Percentiles rank a stretch among this genome's conserved stretches.
phyloP scores from a whole-genome alignment of 2,329 filamentous ascomycete species.

The Ceratocystis variospora region DNA sequence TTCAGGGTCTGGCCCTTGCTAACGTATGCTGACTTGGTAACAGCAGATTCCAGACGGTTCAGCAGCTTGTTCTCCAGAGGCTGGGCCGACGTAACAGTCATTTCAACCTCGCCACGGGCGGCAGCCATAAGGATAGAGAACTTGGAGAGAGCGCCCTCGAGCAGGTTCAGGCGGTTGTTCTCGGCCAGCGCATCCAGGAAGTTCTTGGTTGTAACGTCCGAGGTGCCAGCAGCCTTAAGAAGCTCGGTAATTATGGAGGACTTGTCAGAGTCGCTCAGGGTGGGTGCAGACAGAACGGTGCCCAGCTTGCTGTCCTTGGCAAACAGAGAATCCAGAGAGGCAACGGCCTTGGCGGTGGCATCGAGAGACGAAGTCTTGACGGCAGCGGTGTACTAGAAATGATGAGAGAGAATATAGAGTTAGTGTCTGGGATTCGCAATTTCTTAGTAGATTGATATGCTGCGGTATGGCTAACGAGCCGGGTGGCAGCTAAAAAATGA shows the following conservation, averaged over 20 bases:
- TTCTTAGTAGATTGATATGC: neutral
- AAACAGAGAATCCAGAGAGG: conserved; percentile 55
- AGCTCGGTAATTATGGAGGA: conserved; percentile 73
- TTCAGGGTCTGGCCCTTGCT: conserved; percentile 94
- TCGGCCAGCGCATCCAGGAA: conserved; percentile 81
- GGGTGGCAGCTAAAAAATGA: neutral
- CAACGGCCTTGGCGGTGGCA: conserved; percentile 65
- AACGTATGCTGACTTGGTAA: conserved; percentile 79
- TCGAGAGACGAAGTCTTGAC: conserved; percentile 80
- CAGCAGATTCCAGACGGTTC: conserved; percentile 69
- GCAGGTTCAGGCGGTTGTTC: conserved; percentile 83
- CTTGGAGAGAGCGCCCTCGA: conserved; percentile 74
- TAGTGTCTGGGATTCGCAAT: neutral
- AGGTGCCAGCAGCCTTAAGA: conserved; percentile 60
- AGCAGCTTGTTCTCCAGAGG: conserved; percentile 79
- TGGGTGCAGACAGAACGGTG: conserved; percentile 64
- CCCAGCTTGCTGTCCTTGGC: conserved; percentile 72
- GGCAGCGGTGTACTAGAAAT: conserved; percentile 77
- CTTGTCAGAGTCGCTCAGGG: conserved; percentile 69
- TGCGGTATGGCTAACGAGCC: neutral
- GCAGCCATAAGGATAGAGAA: conserved; percentile 80
- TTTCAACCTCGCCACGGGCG: conserved; percentile 80
- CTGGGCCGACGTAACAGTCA: conserved; percentile 81
- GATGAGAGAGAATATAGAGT: neutral
- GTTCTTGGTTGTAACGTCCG: conserved; percentile 82